These are phyloP conservation scores for Taiwanofungus camphoratus DNA, from an alignment of 1,284 basidiomycete species.

Conservation along the genomic window DNA sequence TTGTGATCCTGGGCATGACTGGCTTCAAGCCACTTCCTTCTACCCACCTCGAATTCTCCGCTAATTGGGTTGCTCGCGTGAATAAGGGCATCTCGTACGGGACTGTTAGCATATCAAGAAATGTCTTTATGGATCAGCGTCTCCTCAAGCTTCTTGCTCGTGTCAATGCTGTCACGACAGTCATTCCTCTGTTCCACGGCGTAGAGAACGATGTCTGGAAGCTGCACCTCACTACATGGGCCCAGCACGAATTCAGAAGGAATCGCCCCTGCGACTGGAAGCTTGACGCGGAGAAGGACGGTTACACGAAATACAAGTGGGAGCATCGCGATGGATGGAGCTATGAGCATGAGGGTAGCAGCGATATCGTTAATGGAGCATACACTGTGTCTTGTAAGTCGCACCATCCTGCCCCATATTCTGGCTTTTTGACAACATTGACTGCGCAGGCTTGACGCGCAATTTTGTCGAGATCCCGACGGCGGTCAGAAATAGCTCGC, in stretches of 20 bases:
- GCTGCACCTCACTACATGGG: conserved; percentile 26
- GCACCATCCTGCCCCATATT: neutral
- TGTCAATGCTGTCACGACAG: conserved; percentile 28
- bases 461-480: conserved; percentile 28
- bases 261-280: conserved; percentile 22
- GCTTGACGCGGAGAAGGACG: conserved; percentile 13
- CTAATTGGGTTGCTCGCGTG: conserved; percentile 22
- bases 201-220: conserved; percentile 23
- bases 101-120: conserved; percentile 24
- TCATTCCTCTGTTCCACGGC: conserved; percentile 26
- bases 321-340: conserved; percentile 26
- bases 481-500: conserved; percentile 18
- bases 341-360: conserved; percentile 23
- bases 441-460: conserved; percentile 22
- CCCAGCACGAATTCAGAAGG: conserved; percentile 22
- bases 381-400: conserved; percentile 25
- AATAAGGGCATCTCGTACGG: conserved; percentile 23
- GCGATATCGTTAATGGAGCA: conserved; percentile 19
- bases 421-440: neutral
- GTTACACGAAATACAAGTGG: conserved; percentile 23
- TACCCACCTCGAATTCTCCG: conserved; percentile 18
- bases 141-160: conserved; percentile 23
- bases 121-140: conserved; percentile 26
- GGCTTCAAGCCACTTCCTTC: conserved; percentile 19
- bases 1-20: conserved; percentile 28